phyloP scores from a whole-genome alignment of 495 filamentous ascomycete genomes.

The Hyaloscypha bicolor region DNA sequence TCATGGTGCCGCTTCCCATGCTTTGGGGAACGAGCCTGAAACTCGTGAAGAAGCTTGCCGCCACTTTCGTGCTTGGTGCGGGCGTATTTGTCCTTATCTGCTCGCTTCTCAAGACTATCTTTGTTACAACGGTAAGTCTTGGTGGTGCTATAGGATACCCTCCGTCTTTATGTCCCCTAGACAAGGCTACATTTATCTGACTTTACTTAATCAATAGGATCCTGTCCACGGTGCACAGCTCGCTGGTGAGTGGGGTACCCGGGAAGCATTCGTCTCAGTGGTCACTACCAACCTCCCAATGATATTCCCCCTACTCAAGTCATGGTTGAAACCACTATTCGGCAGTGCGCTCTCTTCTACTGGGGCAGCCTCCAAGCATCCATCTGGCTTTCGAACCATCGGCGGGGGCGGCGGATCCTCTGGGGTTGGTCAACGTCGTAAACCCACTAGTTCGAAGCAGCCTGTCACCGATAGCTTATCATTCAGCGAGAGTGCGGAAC shows the following conservation, averaged over 20 bases:
- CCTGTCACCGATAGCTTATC: slow-evolving; percentile 47
- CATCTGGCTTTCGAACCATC: slow-evolving; percentile 27
- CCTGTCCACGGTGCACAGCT: slow-evolving; percentile 49
- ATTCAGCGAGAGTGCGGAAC: slow-evolving; percentile 53
- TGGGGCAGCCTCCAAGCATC: slow-evolving; percentile 32
- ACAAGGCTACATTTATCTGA: not conserved
- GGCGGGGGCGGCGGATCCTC: slow-evolving; percentile 36
- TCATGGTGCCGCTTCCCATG: slow-evolving; percentile 56
- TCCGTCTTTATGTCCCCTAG: not conserved
- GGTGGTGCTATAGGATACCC: not conserved
- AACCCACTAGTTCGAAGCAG: slow-evolving; percentile 42
- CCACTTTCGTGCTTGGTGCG: slow-evolving; percentile 50
- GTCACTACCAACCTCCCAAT: slow-evolving; percentile 56
- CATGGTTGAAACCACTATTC: slow-evolving; percentile 44
- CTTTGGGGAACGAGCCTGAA: slow-evolving; percentile 50
- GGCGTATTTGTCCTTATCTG: slow-evolving; percentile 53
- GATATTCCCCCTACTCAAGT: slow-evolving; percentile 52
- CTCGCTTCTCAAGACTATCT: slow-evolving; percentile 48
- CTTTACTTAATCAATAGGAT: slow-evolving; percentile 35
- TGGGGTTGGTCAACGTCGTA: slow-evolving; percentile 43
- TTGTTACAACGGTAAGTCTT: slow-evolving; percentile 45
- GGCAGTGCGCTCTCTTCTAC: slow-evolving; percentile 39
- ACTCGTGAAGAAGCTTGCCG: slow-evolving; percentile 47
- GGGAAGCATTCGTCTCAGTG: slow-evolving; percentile 55
- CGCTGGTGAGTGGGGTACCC: slow-evolving; percentile 52